Conservation (phyloP, 192 early-diverging fungal genomes). For the Gaertneriomyces semiglobifer region DNA sequence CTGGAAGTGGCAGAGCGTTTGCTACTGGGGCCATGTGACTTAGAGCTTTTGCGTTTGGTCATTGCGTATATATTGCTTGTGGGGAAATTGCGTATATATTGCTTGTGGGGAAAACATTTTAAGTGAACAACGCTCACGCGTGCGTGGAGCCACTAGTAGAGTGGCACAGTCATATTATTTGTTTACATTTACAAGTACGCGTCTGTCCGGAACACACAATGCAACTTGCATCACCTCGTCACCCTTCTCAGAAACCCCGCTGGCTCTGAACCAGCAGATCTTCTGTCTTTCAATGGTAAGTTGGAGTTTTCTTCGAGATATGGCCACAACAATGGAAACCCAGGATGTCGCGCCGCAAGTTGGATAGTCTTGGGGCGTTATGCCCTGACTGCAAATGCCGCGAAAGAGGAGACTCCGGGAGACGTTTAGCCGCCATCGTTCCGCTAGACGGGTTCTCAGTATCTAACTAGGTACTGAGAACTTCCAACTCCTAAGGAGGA, state of each 20-base stretch:
- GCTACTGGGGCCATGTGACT: neutral
- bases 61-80: neutral
- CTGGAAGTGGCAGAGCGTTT: slow-evolving; percentile 5
- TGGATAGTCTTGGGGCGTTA: slow-evolving; percentile 4
- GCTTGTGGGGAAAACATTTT: no score
- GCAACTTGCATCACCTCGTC: no score
- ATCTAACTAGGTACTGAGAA: slow-evolving; percentile 6
- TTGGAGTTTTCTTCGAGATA: slow-evolving; percentile 4
- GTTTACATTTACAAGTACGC: no score
- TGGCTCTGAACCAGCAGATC: no score
- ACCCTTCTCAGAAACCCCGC: no score
- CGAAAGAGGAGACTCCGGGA: slow-evolving; percentile 4
- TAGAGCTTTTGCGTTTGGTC: slow-evolving; percentile 1
- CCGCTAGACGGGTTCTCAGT: slow-evolving; percentile 5
- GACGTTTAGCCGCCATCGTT: slow-evolving; percentile 1
- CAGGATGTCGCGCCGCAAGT: slow-evolving; percentile 1
- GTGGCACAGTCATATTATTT: no score
- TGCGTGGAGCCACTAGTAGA: no score
- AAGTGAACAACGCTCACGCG: no score
- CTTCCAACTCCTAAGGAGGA: slow-evolving; percentile 2
- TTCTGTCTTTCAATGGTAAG: slow-evolving; percentile 3
- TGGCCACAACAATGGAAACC: slow-evolving; percentile 1
- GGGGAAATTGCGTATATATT: no score
- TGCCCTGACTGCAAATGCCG: slow-evolving; percentile 3
- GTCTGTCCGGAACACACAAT: no score